Base-by-base conservation (phyloP, 306 rosid genomes). In the Chamaecrista fasciculata region DNA sequence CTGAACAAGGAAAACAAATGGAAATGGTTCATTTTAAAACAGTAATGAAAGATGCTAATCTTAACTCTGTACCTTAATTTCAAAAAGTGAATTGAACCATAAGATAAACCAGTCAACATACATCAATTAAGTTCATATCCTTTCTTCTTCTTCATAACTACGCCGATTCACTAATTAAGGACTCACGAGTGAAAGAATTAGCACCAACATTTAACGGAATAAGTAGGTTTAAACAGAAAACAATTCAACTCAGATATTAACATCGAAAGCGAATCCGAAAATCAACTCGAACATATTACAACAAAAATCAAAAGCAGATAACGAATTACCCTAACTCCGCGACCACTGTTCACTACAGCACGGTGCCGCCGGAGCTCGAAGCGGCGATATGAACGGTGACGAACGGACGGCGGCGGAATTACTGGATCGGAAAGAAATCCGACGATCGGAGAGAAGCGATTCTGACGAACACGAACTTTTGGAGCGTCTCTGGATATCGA, bases 331-430 rank as follows among this genome's bases (percentile, higher is more conserved):
- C 61, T 71, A 68, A 69, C 78, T 70, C 61, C 34, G 34, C 82
- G 71, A 59, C 86, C 69, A 4, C 40, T 23, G 14, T 40, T 50
- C 65, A 79, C 21, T 52, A 77, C 49, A 68, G 81, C 46, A 78
- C 65, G 34, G 81, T 65, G 86, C 80, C 80, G 20, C 89, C 87
- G 59, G 80, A 74, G 58, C 48, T 73, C 28, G 50, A 47, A 24
- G 81, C 58, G 21, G 76, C 79, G 79, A 82, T 77, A 1, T 31
- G 62, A 50, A 49, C 34, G 50, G 62, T 53, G 39, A 39, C 10
- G 2, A 6, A 28, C 11, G 1, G 20, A 18, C 36, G 11, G 61
- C 57, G 57, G 46, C 48, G 46, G 47, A 72, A 57, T 52, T 19
- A 42, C 62, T 69, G 71, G 84, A 80, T 78, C 80, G 44, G 11